Conservation (phyloP, 768 basidiomycete genomes). For the Suillus spraguei region DNA sequence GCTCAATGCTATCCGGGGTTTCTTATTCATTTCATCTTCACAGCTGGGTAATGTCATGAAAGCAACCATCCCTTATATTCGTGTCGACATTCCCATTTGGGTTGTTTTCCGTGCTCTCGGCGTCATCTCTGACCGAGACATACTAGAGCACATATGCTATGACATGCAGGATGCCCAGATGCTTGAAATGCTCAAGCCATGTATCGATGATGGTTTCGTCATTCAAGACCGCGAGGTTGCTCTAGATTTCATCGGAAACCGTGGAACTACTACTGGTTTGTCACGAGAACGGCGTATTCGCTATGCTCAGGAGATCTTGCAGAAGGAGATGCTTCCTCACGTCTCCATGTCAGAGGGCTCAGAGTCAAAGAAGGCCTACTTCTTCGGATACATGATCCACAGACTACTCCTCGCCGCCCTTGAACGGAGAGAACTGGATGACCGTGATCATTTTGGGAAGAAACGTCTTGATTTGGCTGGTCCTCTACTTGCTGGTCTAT, state of each 20-base stretch:
- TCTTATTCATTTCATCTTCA: constrained; percentile 18
- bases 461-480: constrained; percentile 97
- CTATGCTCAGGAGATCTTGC: constrained; percentile 96
- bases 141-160: constrained; percentile 98
- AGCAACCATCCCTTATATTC: constrained; percentile 97
- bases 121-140: constrained; percentile 96
- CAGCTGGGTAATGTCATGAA: constrained; percentile 93
- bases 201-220: constrained; percentile 97
- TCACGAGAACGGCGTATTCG: constrained; percentile 91
- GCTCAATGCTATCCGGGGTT: background rate
- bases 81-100: constrained; percentile 98
- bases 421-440: constrained; percentile 94
- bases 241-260: constrained; percentile 96
- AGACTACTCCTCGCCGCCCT: constrained; percentile 90
- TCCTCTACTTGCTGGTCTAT: constrained; percentile 93
- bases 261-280: constrained; percentile 93
- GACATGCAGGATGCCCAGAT: constrained; percentile 95
- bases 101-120: constrained; percentile 98
- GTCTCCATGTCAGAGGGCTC: constrained; percentile 95
- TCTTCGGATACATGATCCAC: constrained; percentile 99
- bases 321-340: constrained; percentile 98
- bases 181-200: constrained; percentile 98
- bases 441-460: constrained; percentile 99
- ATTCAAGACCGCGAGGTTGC: constrained; percentile 98
- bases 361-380: constrained; percentile 98